Conservation (phyloP, 2,329 filamentous ascomycete species). For the Aspergillus proliferans region DNA sequence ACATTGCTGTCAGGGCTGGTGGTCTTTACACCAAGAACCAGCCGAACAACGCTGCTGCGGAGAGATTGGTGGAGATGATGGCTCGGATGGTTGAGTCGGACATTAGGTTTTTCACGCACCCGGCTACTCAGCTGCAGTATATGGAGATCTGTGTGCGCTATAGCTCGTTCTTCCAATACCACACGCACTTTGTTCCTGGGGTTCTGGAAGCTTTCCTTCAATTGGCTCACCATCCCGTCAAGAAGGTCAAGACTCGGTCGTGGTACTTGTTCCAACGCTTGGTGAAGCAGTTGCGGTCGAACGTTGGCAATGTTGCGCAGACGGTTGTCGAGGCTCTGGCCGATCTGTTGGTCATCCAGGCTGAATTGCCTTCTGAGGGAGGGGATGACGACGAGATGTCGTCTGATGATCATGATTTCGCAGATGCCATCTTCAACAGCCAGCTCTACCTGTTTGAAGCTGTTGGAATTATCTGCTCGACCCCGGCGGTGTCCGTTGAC, state of each 20-base stretch:
- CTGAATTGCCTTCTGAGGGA: constrained; percentile 72
- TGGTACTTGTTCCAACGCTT: constrained; percentile 97
- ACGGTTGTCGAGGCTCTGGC: constrained; percentile 84
- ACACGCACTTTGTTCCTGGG: constrained; percentile 72
- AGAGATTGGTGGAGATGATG: constrained; percentile 87
- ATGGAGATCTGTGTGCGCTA: constrained; percentile 99
- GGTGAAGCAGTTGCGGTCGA: constrained; percentile 75
- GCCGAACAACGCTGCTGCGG: constrained; percentile 70
- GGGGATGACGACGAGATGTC: constrained; percentile 82
- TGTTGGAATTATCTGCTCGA: constrained; percentile 85
- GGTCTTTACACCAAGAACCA: constrained; percentile 81
- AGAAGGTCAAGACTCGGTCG: constrained; percentile 80
- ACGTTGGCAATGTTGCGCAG: constrained; percentile 84
- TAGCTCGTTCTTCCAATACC: constrained; percentile 82
- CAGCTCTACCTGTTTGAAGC: constrained; percentile 94
- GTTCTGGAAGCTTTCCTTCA: constrained; percentile 88
- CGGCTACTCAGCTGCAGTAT: constrained; percentile 87
- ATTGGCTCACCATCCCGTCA: constrained; percentile 79
- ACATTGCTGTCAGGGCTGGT: constrained; percentile 81
- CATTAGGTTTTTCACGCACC: constrained; percentile 78
- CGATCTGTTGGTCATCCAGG: constrained; percentile 83
- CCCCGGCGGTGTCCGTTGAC: constrained; percentile 65
- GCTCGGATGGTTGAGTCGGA: constrained; percentile 92
- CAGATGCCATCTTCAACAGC: constrained; percentile 83
- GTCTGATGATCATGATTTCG: constrained; percentile 83